These are phyloP conservation scores for Plectosphaerella cucumerina DNA, from an alignment of 2,329 filamentous ascomycete species.

Conservation along the genomic window DNA sequence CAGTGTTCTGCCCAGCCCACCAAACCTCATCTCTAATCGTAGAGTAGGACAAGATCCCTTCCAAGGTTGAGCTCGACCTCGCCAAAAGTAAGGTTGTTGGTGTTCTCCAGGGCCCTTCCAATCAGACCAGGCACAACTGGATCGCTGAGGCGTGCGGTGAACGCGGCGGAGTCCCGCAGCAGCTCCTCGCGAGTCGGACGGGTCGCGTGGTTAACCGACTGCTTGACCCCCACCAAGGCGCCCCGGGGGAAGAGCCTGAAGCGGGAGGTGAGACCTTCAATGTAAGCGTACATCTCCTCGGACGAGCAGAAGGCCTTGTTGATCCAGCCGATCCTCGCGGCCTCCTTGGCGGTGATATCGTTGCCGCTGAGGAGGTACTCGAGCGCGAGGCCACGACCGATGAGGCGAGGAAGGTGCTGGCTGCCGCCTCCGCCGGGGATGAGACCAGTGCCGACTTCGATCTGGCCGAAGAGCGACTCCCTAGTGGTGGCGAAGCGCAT, in stretches of 20 bases:
- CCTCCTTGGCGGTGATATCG: background rate
- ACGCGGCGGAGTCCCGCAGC: background rate
- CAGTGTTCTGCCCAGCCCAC: no score
- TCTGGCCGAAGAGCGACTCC: background rate
- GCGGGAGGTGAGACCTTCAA: background rate
- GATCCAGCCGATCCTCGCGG: constrained; percentile 2
- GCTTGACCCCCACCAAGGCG: background rate
- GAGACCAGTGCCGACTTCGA: constrained; percentile 1
- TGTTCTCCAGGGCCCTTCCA: background rate
- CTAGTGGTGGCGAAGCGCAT: background rate
- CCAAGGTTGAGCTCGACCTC: constrained; percentile 1
- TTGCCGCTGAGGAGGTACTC: constrained; percentile 3
- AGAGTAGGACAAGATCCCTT: background rate
- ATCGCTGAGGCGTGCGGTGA: background rate
- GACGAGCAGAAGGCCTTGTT: constrained; percentile 2
- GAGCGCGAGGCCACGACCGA: background rate
- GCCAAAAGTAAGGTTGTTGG: background rate
- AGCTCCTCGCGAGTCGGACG: background rate
- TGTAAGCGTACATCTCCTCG: background rate
- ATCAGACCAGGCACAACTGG: background rate
- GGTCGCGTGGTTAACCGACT: background rate
- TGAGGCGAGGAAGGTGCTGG: background rate
- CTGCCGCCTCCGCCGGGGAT: constrained; percentile 2
- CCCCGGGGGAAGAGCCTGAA: background rate
- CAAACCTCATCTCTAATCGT: background rate